These are phyloP conservation scores for Cryptosporidium sp. DNA, from an alignment of 169 alveolate genomes.

Conservation along the genomic window DNA sequence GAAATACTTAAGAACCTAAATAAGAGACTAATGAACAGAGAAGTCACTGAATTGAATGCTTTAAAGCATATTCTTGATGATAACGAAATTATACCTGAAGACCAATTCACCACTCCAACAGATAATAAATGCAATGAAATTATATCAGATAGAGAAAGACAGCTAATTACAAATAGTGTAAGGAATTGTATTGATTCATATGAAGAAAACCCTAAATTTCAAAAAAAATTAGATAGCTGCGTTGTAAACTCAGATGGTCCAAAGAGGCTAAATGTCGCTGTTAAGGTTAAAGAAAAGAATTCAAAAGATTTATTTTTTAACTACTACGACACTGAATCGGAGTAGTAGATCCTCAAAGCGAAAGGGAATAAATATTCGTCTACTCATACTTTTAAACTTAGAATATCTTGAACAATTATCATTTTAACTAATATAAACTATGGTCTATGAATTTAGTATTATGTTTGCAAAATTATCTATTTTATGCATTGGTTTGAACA, in stretches of 20 bases:
- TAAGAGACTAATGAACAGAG: slow-evolving; percentile 68
- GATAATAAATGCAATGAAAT: background rate
- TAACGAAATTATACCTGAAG: background rate
- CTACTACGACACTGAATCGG: slow-evolving; percentile 1
- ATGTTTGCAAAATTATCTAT: too few relatives aligned
- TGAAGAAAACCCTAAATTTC: background rate
- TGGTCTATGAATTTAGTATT: too few relatives aligned
- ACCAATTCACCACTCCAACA: background rate
- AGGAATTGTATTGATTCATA: slow-evolving; percentile 12
- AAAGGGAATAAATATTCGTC: background rate
- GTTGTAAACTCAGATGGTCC: background rate
- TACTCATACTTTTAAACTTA: background rate
- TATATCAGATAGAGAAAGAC: background rate
- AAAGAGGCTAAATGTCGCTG: background rate
- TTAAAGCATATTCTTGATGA: slow-evolving; percentile 5
- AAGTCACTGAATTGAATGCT: slow-evolving; percentile 42
- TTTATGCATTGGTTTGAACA: too few relatives aligned
- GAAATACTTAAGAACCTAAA: slow-evolving; percentile 29
- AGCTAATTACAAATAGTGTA: background rate
- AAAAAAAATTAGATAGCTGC: background rate
- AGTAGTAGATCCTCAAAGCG: background rate
- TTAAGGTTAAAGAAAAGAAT: background rate
- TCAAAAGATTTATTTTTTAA: background rate
- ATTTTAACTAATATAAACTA: too few relatives aligned
- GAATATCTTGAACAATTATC: background rate